A percentile compares a stretch with the other conserved stretches of the same genome.
Conservation (phyloP, 2,329 filamentous ascomycete species). For the Sphaerulina musiva region DNA sequence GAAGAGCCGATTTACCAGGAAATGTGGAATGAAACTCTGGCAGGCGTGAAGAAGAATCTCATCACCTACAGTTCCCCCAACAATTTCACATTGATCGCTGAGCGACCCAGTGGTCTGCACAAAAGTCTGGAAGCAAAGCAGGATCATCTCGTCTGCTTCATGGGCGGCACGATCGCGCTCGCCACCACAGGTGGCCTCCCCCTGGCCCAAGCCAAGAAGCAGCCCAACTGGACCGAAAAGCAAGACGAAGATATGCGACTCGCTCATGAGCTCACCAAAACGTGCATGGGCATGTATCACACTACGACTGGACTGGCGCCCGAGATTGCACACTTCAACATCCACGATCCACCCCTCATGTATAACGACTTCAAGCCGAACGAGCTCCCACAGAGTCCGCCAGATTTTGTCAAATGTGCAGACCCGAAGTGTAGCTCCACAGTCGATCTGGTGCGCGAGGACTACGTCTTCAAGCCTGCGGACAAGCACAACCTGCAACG, state of each 20-base stretch:
- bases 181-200: slow-evolving; percentile 73
- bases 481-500: slow-evolving; percentile 90
- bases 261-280: slow-evolving; percentile 86
- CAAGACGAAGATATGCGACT: slow-evolving; percentile 83
- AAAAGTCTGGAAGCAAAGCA: slow-evolving; percentile 73
- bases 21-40: slow-evolving; percentile 84
- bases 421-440: slow-evolving; percentile 40
- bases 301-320: slow-evolving; percentile 87
- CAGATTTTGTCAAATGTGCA: slow-evolving; percentile 32
- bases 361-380: slow-evolving; percentile 49
- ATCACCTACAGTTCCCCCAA: slow-evolving; percentile 78
- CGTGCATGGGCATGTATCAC: slow-evolving; percentile 97
- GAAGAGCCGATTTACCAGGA: slow-evolving; percentile 80
- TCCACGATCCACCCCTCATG: slow-evolving; percentile 61
- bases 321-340: slow-evolving; percentile 87
- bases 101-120: slow-evolving; percentile 68
- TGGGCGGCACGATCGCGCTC: slow-evolving; percentile 90
- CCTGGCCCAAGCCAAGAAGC: slow-evolving; percentile 66
- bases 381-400: slow-evolving; percentile 44
- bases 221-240: slow-evolving; percentile 62
- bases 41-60: slow-evolving; percentile 83
- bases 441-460: slow-evolving; percentile 58
- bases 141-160: slow-evolving; percentile 97
- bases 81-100: slow-evolving; percentile 81
- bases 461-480: slow-evolving; percentile 71